phyloP scores from a whole-genome alignment of 192 early-diverging fungal genomes.

The Spinellus fusiger region DNA sequence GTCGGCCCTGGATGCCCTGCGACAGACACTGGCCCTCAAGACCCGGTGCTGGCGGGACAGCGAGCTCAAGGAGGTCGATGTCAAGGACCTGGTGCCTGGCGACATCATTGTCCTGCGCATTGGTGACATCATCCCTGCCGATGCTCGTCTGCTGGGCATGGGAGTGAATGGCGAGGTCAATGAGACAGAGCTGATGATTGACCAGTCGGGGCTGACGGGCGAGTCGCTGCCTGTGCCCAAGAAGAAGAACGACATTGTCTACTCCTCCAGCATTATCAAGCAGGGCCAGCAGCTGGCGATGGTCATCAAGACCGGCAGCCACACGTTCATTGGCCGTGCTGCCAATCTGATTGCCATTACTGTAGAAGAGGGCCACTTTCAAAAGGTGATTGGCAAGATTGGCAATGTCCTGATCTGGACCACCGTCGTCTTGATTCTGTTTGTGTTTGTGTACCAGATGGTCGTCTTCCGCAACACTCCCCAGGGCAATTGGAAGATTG shows the following conservation, averaged over 20 bases:
- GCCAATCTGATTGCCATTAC: slow-evolving; percentile 91
- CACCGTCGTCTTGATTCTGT: slow-evolving; percentile 66
- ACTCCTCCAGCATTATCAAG: slow-evolving; percentile 91
- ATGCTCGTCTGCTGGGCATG: slow-evolving; percentile 75
- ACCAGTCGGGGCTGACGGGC: slow-evolving; percentile 91
- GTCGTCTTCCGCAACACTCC: slow-evolving; percentile 44
- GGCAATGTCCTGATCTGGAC: slow-evolving; percentile 90
- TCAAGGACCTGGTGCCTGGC: slow-evolving; percentile 78
- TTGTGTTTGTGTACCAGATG: slow-evolving; percentile 75
- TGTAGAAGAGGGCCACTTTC: slow-evolving; percentile 92
- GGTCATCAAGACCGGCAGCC: slow-evolving; percentile 85
- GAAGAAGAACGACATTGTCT: slow-evolving; percentile 75
- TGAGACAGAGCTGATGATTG: slow-evolving; percentile 77
- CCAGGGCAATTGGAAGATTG: slow-evolving; percentile 51
- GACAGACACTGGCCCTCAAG: slow-evolving; percentile 87
- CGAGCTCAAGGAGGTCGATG: slow-evolving; percentile 63
- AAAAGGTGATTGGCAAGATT: slow-evolving; percentile 89
- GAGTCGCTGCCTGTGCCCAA: slow-evolving; percentile 89
- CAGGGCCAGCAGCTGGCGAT: slow-evolving; percentile 92
- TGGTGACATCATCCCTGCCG: slow-evolving; percentile 93
- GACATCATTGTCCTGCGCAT: slow-evolving; percentile 85
- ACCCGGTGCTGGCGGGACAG: slow-evolving; percentile 74
- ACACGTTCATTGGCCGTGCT: slow-evolving; percentile 95
- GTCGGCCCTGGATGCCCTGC: slow-evolving; percentile 82
- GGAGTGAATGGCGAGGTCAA: slow-evolving; percentile 71